phyloP scores from a whole-genome alignment of 163 green algal genomes.

The Dunaliella salina region DNA sequence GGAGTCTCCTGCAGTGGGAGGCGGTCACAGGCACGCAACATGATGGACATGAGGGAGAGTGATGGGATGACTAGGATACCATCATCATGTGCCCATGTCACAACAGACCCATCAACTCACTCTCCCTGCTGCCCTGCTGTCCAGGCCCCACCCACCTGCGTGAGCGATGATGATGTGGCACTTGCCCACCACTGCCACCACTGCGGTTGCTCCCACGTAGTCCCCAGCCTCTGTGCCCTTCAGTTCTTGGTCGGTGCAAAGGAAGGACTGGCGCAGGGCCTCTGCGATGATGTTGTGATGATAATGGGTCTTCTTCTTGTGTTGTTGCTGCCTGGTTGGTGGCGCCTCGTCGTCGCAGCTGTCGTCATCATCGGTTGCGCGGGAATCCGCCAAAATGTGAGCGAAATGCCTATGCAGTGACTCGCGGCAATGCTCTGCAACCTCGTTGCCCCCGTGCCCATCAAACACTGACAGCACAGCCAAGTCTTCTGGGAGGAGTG shows the following conservation, averaged over 20 bases:
- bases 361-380: background rate
- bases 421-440: conserved; percentile 19
- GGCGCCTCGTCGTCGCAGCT: background rate
- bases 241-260: conserved; percentile 37
- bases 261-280: conserved; percentile 35
- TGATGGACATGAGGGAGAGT: no score
- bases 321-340: no score
- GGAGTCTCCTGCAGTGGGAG: conserved; percentile 64
- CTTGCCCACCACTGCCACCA: conserved; percentile 70
- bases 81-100: no score
- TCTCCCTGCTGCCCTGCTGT: no score
- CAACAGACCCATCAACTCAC: no score
- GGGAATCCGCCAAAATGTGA: background rate
- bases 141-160: conserved; percentile 45
- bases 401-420: conserved; percentile 12
- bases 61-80: background rate
- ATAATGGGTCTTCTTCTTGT: background rate
- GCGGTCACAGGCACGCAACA: no score
- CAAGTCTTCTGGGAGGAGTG: conserved; percentile 17
- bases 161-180: conserved; percentile 75
- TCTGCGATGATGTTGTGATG: conserved; percentile 1
- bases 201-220: conserved; percentile 74
- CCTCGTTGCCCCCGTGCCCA: conserved; percentile 22
- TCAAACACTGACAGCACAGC: conserved; percentile 25
- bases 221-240: conserved; percentile 44